Evolutionary conservation across 2,329 filamentous ascomycete species (phyloP), one percentile per base, ranked within the genome.

Genomic region (Amauroascus verrucosus): DNA sequence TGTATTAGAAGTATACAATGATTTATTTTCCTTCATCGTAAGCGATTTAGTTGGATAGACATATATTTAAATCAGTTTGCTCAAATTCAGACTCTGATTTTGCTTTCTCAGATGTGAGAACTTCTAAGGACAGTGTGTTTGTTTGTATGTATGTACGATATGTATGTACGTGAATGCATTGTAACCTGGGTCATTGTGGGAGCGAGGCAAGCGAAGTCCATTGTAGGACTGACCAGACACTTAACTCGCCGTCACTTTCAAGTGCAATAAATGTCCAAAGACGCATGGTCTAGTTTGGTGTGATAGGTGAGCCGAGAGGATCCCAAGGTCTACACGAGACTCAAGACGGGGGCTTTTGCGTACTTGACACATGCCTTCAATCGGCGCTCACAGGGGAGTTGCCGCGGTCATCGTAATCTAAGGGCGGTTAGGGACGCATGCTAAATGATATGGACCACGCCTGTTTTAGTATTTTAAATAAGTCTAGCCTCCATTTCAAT

Each of bases 1-100:
- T 5, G n/a, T 49, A 18, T 41, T 49, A 49, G 35, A 38, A 1
- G 33, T 48, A 48, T 41, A 49, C 35, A 28, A 49, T 22, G n/a
- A 14, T n/a, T 37, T 18, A 20, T 30, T 40, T 41, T 20, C n/a
- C 20, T 49, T 49, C 24, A 6, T 28, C 14, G 9, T 32, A 1
- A 48, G 30, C 46, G 46, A 24, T 37, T 32, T 20, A 33, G 16
- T 37, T 24, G 4, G 46, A 48, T 24, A 48, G 45, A 33, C 45
- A 18, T 16, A 48, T 48, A 43, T 37, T 8, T 18, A 14, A 38
- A 38, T 38, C n/a, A 16, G n/a, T 6, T n/a, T n/a, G 14, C 9
- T 38, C 35, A 35, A 13, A 35, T 13, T 35, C 32, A 14, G 14
- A 35, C 32, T 35, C 32, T 3, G 32, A 13, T 11, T 11, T 11